Percentiles rank a stretch among this genome's conserved stretches.
phyloP scores from a whole-genome alignment of 2,329 filamentous ascomycete genomes.

The Dactylellina parvicollis region DNA sequence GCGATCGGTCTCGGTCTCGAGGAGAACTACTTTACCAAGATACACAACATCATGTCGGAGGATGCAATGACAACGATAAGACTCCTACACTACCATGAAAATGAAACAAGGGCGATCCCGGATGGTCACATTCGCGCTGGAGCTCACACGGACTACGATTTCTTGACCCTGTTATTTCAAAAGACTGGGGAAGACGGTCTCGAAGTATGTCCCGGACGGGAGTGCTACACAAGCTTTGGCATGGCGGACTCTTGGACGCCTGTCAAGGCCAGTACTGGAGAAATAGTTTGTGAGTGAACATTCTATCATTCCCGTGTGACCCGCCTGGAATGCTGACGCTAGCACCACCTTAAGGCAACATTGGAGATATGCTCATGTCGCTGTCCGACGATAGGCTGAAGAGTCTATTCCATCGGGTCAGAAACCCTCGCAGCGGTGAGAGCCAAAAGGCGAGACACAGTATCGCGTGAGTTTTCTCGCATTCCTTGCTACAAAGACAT shows the following conservation, averaged over 20 bases:
- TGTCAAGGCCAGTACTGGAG: constrained; percentile 67
- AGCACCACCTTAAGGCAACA: constrained; percentile 55
- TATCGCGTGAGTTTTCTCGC: constrained; percentile 64
- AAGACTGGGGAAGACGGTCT: constrained; percentile 70
- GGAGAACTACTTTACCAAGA: constrained; percentile 68
- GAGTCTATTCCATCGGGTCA: constrained; percentile 72
- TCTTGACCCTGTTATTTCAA: constrained; percentile 72
- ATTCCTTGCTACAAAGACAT: neutral
- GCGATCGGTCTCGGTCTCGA: constrained; percentile 69
- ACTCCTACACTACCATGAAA: constrained; percentile 69
- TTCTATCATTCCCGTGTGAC: constrained; percentile 2
- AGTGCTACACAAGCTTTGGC: constrained; percentile 70
- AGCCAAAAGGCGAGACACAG: constrained; percentile 72
- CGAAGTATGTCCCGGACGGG: constrained; percentile 73
- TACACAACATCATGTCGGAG: constrained; percentile 65
- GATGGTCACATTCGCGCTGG: constrained; percentile 65
- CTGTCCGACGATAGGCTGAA: constrained; percentile 76
- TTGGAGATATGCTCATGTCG: constrained; percentile 72
- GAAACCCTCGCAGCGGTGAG: constrained; percentile 65
- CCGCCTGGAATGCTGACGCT: constrained; percentile 36
- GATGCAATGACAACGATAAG: constrained; percentile 69
- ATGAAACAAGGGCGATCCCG: constrained; percentile 61
- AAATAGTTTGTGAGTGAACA: constrained; percentile 67
- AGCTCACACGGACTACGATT: constrained; percentile 72
- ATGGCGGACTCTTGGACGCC: constrained; percentile 72